Conservation (phyloP, 768 basidiomycete genomes). For the Tulasnella sp. region DNA sequence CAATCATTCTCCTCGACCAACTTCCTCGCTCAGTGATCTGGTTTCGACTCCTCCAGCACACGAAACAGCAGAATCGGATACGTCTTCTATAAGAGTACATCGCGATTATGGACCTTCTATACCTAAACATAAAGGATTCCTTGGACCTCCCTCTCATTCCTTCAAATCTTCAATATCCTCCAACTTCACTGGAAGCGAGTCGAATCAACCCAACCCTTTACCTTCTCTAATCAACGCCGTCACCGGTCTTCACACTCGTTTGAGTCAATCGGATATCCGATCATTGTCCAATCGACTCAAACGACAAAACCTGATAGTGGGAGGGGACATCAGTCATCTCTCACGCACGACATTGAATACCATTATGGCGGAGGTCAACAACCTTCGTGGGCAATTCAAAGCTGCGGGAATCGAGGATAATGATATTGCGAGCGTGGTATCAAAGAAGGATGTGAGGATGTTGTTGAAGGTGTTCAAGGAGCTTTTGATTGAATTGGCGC, state of each 20-base stretch:
- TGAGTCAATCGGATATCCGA: constrained; percentile 66
- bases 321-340: constrained; percentile 68
- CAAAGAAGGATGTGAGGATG: constrained; percentile 66
- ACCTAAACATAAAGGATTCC: not conserved
- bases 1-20: no score
- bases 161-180: no score
- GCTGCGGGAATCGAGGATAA: constrained; percentile 38
- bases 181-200: no score
- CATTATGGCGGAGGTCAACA: constrained; percentile 55
- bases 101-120: not conserved
- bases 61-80: constrained; percentile 4
- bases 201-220: constrained; percentile 20
- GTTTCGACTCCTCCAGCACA: constrained; percentile 2
- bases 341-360: constrained; percentile 67
- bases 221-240: constrained; percentile 35
- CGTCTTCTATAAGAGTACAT: constrained; percentile 8
- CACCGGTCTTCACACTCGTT: constrained; percentile 44
- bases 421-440: constrained; percentile 42
- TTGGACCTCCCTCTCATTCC: not conserved
- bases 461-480: constrained; percentile 81
- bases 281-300: constrained; percentile 83
- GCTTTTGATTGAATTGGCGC: constrained; percentile 66
- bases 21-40: no score
- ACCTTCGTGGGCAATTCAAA: constrained; percentile 63
- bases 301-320: constrained; percentile 74